Evolutionary conservation across 306 rosid species (phyloP).

Genomic region (Gastrolobium bilobum): DNA sequence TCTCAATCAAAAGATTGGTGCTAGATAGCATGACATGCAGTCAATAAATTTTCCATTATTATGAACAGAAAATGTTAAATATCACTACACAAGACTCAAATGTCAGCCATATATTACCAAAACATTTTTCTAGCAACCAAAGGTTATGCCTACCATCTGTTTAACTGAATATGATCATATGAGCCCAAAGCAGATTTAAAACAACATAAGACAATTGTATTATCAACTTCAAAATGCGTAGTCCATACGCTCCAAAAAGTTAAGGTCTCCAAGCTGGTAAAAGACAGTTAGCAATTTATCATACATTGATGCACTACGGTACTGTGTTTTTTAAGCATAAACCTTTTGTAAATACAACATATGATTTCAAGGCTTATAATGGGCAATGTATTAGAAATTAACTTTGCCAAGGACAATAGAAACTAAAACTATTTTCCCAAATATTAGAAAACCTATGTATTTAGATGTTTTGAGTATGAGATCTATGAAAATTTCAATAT

Average conservation of each 20-base stretch:
- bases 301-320: not conserved
- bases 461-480: not conserved
- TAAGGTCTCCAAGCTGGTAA: too few species aligned
- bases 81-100: not conserved
- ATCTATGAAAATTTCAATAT: not conserved
- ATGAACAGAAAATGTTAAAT: not conserved
- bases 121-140: not conserved
- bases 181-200: too few species aligned
- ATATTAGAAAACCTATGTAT: not conserved
- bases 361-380: not conserved
- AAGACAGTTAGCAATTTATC: constrained; percentile 7
- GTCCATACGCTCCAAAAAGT: too few species aligned
- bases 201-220: too few species aligned
- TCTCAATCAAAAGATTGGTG: constrained; percentile 18
- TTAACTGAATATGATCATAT: constrained; percentile 19
- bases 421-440: too few species aligned
- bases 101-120: not conserved
- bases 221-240: too few species aligned
- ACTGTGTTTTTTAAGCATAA: not conserved
- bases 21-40: not conserved
- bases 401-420: not conserved
- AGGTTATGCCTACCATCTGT: constrained; percentile 16
- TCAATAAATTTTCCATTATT: not conserved
- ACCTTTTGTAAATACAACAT: not conserved
- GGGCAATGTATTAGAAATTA: not conserved